These are phyloP conservation scores for Salvia miltiorrhiza DNA, from an alignment of 257 asterid genomes.

Conservation along the genomic window DNA sequence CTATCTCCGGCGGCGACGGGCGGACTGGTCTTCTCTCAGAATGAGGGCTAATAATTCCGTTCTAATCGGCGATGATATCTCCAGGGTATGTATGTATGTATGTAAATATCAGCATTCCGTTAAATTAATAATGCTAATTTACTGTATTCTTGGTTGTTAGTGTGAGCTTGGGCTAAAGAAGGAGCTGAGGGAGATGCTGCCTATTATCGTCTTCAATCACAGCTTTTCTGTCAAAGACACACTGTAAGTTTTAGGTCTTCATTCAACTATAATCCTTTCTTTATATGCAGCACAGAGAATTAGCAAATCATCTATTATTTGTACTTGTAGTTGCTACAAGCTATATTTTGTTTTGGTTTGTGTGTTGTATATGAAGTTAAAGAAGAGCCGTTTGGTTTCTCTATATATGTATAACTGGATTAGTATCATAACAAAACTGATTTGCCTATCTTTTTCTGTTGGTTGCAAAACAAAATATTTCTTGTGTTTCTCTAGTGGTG, in stretches of 20 bases:
- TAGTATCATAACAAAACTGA: neutral
- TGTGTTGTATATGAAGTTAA: neutral
- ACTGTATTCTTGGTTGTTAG: slow-evolving; percentile 26
- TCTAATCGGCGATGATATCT: slow-evolving; percentile 29
- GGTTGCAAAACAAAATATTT: neutral
- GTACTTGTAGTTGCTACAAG: neutral
- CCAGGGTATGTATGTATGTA: slow-evolving; percentile 34
- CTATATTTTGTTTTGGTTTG: neutral
- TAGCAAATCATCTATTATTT: too few relatives aligned
- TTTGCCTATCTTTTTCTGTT: neutral
- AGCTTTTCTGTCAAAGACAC: slow-evolving; percentile 72
- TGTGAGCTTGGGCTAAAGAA: slow-evolving; percentile 76
- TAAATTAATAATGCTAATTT: neutral
- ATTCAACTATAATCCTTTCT: too few relatives aligned
- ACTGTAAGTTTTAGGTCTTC: slow-evolving; percentile 37
- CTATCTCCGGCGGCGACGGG: slow-evolving; percentile 67
- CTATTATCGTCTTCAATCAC: slow-evolving; percentile 65
- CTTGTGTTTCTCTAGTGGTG: too few relatives aligned
- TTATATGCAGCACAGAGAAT: too few relatives aligned
- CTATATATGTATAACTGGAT: neutral
- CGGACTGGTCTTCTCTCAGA: slow-evolving; percentile 65
- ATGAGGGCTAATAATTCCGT: slow-evolving; percentile 43
- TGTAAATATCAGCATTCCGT: neutral
- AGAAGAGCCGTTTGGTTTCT: neutral
- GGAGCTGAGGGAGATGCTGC: slow-evolving; percentile 86